Percentiles rank a stretch among this genome's conserved stretches.
Evolutionary conservation across 345 rosid species (phyloP).

Genomic region (Reutealis trisperma): DNA sequence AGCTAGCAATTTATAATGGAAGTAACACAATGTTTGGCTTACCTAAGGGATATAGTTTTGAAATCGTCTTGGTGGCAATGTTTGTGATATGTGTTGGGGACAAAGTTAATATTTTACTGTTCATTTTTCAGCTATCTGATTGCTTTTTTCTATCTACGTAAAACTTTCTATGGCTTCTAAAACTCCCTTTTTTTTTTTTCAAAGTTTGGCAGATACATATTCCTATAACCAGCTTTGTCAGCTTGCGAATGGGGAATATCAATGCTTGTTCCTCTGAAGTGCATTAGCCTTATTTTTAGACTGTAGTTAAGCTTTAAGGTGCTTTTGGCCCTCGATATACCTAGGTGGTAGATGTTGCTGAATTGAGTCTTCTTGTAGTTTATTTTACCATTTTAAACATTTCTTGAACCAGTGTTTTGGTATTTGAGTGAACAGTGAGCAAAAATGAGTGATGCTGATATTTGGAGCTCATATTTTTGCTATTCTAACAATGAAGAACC

Average conservation of each 20-base stretch:
- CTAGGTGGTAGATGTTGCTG: constrained; percentile 10
- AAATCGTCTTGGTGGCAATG: not conserved
- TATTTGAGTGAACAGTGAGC: not conserved
- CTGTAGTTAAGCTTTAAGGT: constrained; percentile 6
- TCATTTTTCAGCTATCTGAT: not conserved
- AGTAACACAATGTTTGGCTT: not conserved
- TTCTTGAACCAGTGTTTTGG: not conserved
- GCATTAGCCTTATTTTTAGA: not conserved
- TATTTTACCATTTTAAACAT: not conserved
- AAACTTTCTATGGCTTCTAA: not conserved
- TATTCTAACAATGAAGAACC: not conserved
- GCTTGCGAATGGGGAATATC: constrained; percentile 82
- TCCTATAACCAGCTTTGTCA: constrained; percentile 76
- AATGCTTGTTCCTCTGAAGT: constrained; percentile 63
- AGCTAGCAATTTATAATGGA: not conserved
- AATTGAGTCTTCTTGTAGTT: too few relatives aligned
- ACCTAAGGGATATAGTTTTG: not conserved
- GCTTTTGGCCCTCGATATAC: constrained; percentile 2
- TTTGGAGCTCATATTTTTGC: not conserved
- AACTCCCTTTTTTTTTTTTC: not conserved
- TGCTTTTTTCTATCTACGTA: too few relatives aligned
- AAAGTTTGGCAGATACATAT: constrained; percentile 52
- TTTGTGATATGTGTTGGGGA: not conserved
- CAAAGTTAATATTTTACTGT: not conserved
- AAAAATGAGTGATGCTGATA: too few relatives aligned